Evolutionary conservation across 129 eudicot species (phyloP), one percentile per base, ranked within the genome.

Genomic region (Ambrosia artemisiifolia): DNA sequence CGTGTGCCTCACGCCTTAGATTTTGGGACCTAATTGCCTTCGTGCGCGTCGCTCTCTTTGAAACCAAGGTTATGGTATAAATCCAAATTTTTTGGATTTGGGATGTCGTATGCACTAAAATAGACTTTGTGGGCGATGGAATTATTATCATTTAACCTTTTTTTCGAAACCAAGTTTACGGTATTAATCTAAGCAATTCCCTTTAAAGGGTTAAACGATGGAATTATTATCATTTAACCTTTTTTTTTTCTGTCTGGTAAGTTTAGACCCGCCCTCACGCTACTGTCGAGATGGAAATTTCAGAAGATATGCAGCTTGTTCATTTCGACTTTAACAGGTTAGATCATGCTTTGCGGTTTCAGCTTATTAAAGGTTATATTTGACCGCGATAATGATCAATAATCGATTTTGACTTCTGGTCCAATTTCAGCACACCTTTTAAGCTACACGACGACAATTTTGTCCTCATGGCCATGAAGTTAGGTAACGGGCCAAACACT

Each of bases 291-390:
- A 87, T 91, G 81, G 97, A 91, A 72, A 91, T 91, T 73, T 88
- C 96, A 18, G 97, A 91, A 84, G 96, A 91, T 69, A 91, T 86
- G 97, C 97, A 88, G 78, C 86, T 91, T 51, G 97, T 91, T 74
- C 97, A 91, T 77, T 88, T 91, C 34, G 97, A 91, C 75, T 91
- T 88, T 85, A 88, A 84, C 50, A 91, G 96, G 97, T 88, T 74
- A 78, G 78, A 10, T 9, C 28, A 11, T 10, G 9, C 6, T 7
- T 4, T 51, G 9, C 17, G 33, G 34, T 47, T 24, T 17, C 17
- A 0, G 28, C 59, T 51, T 18, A 51, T 7, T n/a, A 5, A 43
- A 24, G 17, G 3, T 16, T 51, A 51, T 30, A 32, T 2, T 44
- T 65, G 62, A 13, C n/a, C 12, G 38, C 16, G 14, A 57, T 3